These are phyloP conservation scores for Volvox carteri DNA, from an alignment of 163 green algal genomes.

Conservation along the genomic window DNA sequence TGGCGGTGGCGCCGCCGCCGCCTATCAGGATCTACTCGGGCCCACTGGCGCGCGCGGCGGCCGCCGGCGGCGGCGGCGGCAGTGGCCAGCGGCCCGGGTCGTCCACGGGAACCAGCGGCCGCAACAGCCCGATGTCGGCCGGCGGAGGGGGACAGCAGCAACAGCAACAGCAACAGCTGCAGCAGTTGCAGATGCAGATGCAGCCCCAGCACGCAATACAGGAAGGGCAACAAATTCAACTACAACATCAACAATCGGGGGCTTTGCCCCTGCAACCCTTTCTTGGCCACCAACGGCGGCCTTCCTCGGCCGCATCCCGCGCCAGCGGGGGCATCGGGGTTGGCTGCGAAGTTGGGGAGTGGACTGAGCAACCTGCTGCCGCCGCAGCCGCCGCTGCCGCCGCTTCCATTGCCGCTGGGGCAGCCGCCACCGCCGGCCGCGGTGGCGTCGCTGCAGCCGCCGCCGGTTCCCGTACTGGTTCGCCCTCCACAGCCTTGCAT, in stretches of 20 bases:
- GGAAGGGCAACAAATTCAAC: not conserved
- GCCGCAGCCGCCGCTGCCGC: not conserved
- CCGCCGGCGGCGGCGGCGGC: not conserved
- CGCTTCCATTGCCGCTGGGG: not conserved
- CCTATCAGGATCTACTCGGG: conserved; percentile 27
- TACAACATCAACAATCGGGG: conserved; percentile 50
- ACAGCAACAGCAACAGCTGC: not conserved
- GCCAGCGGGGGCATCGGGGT: not conserved
- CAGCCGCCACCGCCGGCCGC: not conserved
- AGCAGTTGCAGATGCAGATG: not conserved
- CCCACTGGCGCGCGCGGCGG: conserved; percentile 14
- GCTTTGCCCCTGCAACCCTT: conserved; percentile 60
- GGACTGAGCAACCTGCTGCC: not conserved
- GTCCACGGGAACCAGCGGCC: not conserved
- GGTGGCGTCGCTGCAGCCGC: no score
- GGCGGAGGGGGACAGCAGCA: not conserved
- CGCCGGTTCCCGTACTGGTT: not conserved
- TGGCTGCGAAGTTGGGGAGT: not conserved
- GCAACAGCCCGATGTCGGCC: conserved; percentile 27
- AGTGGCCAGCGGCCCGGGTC: not conserved
- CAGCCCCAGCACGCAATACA: conserved; percentile 4
- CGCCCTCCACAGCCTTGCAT: not conserved
- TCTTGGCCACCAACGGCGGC: conserved; percentile 20
- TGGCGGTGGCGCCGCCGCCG: conserved; percentile 9
- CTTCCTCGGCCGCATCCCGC: conserved; percentile 45